phyloP scores from a whole-genome alignment of 2,329 filamentous ascomycete genomes.

The Boeremia lycopersici region DNA sequence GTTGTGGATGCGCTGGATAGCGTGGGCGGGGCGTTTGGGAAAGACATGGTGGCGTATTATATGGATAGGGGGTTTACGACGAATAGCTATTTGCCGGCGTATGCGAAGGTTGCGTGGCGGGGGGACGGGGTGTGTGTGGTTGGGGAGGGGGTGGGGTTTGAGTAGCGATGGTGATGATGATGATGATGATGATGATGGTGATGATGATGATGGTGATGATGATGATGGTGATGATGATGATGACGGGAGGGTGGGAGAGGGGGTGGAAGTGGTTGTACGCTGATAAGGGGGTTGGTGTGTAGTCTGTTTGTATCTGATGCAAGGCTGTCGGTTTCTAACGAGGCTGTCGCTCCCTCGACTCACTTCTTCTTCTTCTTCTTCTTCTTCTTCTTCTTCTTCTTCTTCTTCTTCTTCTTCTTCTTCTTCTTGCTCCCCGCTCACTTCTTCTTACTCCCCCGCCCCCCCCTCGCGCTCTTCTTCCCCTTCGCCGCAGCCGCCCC shows the following conservation, averaged over 20 bases:
- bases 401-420: not conserved
- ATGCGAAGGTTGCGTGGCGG: constrained; percentile 51
- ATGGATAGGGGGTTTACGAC: constrained; percentile 50
- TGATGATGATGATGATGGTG: no score
- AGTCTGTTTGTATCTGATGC: no score
- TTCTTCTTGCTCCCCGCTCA: not conserved
- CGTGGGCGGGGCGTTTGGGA: constrained; percentile 41
- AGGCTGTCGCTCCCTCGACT: no score
- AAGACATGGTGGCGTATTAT: constrained; percentile 45
- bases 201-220: no score
- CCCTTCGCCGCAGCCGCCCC: constrained; percentile 35
- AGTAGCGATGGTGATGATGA: no score
- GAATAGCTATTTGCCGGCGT: constrained; percentile 50
- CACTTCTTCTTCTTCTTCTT: not conserved
- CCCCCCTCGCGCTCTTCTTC: constrained; percentile 37
- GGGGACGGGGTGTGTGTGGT: constrained; percentile 50
- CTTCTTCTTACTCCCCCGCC: constrained; percentile 41
- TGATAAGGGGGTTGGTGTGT: no score
- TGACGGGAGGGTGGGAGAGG: no score
- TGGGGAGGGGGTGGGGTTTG: constrained; percentile 39
- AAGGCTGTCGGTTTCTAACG: no score
- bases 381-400: not conserved
- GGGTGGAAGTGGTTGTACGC: no score
- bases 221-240: no score
- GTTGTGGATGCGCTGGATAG: constrained; percentile 45